These are phyloP conservation scores for Penicillium ochrochloron DNA, from an alignment of 495 filamentous ascomycete species.

Conservation along the genomic window DNA sequence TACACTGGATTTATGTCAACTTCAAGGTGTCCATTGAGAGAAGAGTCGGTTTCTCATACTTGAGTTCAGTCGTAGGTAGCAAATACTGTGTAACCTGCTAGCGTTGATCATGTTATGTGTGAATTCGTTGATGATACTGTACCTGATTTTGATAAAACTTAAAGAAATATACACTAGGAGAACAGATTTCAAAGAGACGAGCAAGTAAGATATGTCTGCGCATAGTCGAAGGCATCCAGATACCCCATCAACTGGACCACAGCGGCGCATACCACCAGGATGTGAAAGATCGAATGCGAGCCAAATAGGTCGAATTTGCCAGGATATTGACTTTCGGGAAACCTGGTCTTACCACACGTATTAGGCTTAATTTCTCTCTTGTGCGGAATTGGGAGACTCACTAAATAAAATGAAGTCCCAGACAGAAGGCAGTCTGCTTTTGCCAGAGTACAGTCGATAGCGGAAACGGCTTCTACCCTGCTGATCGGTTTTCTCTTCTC, in stretches of 20 bases:
- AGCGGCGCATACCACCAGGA: conserved; percentile 50
- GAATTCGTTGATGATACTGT: conserved; percentile 5
- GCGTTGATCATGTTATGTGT: not conserved
- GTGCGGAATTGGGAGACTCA: conserved; percentile 33
- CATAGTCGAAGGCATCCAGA: conserved; percentile 45
- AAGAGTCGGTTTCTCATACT: too few relatives aligned
- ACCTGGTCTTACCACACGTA: conserved; percentile 36
- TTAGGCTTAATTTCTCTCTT: conserved; percentile 20
- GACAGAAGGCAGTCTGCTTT: conserved; percentile 39
- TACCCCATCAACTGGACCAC: conserved; percentile 46
- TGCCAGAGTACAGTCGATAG: too few relatives aligned
- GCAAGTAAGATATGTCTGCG: conserved; percentile 33
- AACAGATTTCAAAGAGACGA: conserved; percentile 16
- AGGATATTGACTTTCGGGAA: conserved; percentile 47
- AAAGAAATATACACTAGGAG: conserved; percentile 10
- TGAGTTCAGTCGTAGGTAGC: too few relatives aligned
- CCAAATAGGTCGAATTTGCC: conserved; percentile 52
- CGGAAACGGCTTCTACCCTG: too few relatives aligned
- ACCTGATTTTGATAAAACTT: conserved; percentile 13
- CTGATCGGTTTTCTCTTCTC: too few relatives aligned
- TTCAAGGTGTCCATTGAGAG: too few relatives aligned
- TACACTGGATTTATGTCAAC: too few relatives aligned
- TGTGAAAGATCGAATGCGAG: conserved; percentile 52
- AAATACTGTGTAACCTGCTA: too few relatives aligned
- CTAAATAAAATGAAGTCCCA: conserved; percentile 47